Percentiles rank a stretch among this genome's conserved stretches.
phyloP scores from a whole-genome alignment of 345 rosid species.

The Excoecaria agallocha region DNA sequence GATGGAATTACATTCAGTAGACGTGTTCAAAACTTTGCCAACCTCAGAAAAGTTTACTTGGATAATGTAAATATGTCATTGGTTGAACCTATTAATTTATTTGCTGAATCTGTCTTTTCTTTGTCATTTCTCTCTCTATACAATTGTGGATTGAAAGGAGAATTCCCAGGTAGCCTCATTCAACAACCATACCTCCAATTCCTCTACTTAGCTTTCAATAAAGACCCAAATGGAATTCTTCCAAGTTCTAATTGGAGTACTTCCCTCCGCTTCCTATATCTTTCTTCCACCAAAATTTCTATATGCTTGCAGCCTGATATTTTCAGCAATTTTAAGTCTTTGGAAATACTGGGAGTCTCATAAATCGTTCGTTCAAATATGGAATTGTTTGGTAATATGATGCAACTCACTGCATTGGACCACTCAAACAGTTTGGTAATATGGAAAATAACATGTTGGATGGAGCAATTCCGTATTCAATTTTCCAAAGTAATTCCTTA shows the following conservation, averaged over 20 bases:
- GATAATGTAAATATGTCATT: too few relatives aligned
- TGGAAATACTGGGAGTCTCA: background rate
- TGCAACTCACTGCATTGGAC: background rate
- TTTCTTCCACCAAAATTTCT: background rate
- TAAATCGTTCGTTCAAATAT: background rate
- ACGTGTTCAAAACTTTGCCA: too few relatives aligned
- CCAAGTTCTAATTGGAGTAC: background rate
- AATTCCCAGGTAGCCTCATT: background rate
- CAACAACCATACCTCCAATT: background rate
- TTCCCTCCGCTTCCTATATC: background rate
- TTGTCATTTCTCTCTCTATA: background rate
- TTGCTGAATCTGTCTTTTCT: too few relatives aligned
- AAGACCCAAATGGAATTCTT: too few relatives aligned
- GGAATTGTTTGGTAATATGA: background rate
- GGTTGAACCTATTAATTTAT: too few relatives aligned
- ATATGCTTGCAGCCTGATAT: background rate
- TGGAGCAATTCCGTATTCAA: too few relatives aligned
- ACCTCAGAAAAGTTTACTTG: too few relatives aligned
- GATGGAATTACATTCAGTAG: too few relatives aligned
- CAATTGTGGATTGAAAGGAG: background rate
- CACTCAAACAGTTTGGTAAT: too few relatives aligned
- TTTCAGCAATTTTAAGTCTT: background rate
- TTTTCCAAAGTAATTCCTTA: too few relatives aligned
- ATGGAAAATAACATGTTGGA: too few relatives aligned
- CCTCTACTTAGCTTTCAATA: background rate